Base-by-base conservation (phyloP, 257 asterid species). In the Anisodus acutangulus region DNA sequence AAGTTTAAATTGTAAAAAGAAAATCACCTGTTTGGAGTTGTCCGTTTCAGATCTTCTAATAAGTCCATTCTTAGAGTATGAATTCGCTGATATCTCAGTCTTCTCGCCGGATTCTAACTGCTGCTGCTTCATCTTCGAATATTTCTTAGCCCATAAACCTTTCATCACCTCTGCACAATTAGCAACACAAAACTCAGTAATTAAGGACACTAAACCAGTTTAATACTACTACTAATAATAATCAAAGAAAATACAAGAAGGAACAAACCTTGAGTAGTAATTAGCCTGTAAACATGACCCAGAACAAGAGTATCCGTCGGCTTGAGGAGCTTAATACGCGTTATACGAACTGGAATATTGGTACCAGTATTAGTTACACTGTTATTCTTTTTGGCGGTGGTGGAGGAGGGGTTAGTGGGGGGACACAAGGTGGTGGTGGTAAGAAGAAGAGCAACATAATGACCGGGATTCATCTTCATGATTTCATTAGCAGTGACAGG, bases 381-480 rank as follows among this genome's bases (percentile, higher is more conserved):
- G 8, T 10, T 84, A 4, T 9, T 31, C 35, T 31, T 31, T 31
- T 31, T 15, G 31, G 88, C 22, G 43, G 86, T 31, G 22, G 90
- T 0, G 74, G 88, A 3, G 84, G 88, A 43, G 31, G 91, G 86
- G 67, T 90, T 51, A 68, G 89, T 31, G 83, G 94, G 1, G 71
- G 93, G 72, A 9, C 92, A 85, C 59, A 89, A 91, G 16, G 90
- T 17, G 87, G 98, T 92, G 91, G 98, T 95, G 85, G 98, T 92
- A 86, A 94, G 95, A 83, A 95, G 97, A 81, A 94, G 97, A 13
- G 98, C 97, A 12, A 95, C 97, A 83, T 92, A 93, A 39, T 94
- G 98, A 85, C 98, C 98, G 8, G 95, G 97, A 83, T 95, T 92
- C 87, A 90, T 79, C 87, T 95, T 95, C 98, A 94, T 92, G 86